These are phyloP conservation scores for Aleurites moluccanus DNA, from an alignment of 441 rosid species.

Conservation along the genomic window DNA sequence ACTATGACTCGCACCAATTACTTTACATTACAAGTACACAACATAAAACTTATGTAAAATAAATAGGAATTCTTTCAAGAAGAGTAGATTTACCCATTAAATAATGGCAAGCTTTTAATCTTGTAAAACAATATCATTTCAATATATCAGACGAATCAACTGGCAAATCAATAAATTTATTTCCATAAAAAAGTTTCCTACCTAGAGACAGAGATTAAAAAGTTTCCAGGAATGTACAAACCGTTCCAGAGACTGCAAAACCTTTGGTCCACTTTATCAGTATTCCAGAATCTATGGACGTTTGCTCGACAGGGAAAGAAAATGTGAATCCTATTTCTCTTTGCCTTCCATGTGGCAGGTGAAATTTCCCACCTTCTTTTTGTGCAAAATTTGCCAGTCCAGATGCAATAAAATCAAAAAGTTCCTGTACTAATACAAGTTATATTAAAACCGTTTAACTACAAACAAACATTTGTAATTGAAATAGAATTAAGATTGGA, in stretches of 20 bases:
- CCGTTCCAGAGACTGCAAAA: constrained; percentile 88
- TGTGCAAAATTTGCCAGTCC: constrained; percentile 54
- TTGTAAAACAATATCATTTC: not conserved
- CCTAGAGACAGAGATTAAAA: not conserved
- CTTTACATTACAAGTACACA: not conserved
- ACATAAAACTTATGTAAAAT: not conserved
- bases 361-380: constrained; percentile 57
- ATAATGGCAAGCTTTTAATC: not conserved
- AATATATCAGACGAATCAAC: not conserved
- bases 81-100: not conserved
- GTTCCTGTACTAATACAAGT: constrained; percentile 43
- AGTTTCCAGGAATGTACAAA: constrained; percentile 29
- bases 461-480: not conserved
- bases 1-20: not conserved
- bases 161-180: too few relatives aligned
- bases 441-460: not conserved
- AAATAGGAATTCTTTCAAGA: not conserved
- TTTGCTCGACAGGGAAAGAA: constrained; percentile 84
- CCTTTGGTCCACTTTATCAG: constrained; percentile 91
- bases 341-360: constrained; percentile 52
- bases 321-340: constrained; percentile 90
- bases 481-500: not conserved
- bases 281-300: constrained; percentile 76
- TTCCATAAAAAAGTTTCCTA: too few relatives aligned
- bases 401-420: constrained; percentile 79